Conservation (phyloP, 768 basidiomycete genomes). For the Erythrobasidium yunnanense region DNA sequence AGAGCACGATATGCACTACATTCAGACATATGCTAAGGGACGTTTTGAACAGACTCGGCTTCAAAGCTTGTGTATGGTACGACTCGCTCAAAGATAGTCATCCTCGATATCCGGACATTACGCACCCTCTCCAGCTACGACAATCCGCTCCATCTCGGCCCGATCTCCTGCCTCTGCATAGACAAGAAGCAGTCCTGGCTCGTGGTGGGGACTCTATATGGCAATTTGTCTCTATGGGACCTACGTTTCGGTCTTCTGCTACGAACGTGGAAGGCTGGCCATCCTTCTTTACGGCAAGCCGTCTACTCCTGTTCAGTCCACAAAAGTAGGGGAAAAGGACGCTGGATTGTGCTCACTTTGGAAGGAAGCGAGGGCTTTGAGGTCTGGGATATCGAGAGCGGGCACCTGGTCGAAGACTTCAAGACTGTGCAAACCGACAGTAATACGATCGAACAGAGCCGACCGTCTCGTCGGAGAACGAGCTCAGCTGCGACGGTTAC, state of each 20-base stretch:
- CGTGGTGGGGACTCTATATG: conserved; percentile 72
- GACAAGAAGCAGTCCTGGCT: conserved; percentile 81
- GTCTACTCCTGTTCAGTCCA: conserved; percentile 68
- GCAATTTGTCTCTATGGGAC: conserved; percentile 84
- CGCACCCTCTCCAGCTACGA: conserved; percentile 61
- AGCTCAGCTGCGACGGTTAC: not conserved
- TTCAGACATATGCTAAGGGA: not conserved
- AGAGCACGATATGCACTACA: not conserved
- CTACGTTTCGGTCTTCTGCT: conserved; percentile 80
- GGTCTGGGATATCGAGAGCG: conserved; percentile 86
- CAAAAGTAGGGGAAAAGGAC: conserved; percentile 72
- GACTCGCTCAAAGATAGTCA: conserved; percentile 60
- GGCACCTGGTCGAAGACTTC: conserved; percentile 67
- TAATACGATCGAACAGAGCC: not conserved
- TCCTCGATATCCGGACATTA: conserved; percentile 79
- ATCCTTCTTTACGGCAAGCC: conserved; percentile 43
- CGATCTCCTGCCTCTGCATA: conserved; percentile 71
- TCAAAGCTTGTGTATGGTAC: conserved; percentile 81
- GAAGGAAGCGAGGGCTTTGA: conserved; percentile 48
- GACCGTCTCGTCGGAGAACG: conserved; percentile 10
- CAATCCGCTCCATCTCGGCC: conserved; percentile 71
- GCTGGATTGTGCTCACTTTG: conserved; percentile 78
- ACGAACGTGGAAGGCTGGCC: conserved; percentile 73
- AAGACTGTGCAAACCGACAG: conserved; percentile 43
- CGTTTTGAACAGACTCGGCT: conserved; percentile 49